Base-by-base conservation (phyloP, 345 rosid genomes). In the Microthlaspi erraticum region DNA sequence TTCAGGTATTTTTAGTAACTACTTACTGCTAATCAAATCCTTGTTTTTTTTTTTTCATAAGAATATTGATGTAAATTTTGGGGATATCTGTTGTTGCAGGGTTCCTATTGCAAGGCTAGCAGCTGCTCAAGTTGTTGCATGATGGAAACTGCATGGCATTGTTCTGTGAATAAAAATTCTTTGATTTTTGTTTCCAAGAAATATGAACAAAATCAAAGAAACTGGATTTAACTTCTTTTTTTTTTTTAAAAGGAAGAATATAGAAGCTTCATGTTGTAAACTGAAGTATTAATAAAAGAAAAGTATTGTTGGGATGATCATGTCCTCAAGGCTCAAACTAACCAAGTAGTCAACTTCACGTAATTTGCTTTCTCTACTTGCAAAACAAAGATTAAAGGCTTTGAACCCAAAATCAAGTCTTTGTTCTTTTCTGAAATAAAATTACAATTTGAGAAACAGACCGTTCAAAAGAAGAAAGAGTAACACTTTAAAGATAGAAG, bases 91-190 rank as follows among this genome's bases (percentile, higher is more conserved):
- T 23, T 44, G 54, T 43, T 66, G 43, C 14, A 90, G 97, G 86
- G 88, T 91, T 60, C 97, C 97, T 2, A 86, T 91, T 70, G 97
- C 97, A 62, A 91, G 97, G 93, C 82, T 91, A 32, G 96, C 97
- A 18, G 97, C 97, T 56, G 97, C 97, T 57, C 97, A 91, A 72
- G 93, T 73, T 65, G 91, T 81, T 13, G 88, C 69, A 23, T 76
- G 77, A 85, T 60, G 64, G 37, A 20, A 37, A 34, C 9, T 26
- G 11, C 23, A 20, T 26, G 53, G 32, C 12, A 56, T 38, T 37
- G 5, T 50, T 59, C 23, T 66, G 78, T 66, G 55, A 66, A 74
- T 49, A 66, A 50, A 66, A 58, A 38, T 39, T 13, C 37, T 46
- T 55, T 38, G 58, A n/a, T 12, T 36, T 63, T 18, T 48, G 9